phyloP scores from a whole-genome alignment of 352 stramenopile genomes.

The Halophytophthora polymorphica region DNA sequence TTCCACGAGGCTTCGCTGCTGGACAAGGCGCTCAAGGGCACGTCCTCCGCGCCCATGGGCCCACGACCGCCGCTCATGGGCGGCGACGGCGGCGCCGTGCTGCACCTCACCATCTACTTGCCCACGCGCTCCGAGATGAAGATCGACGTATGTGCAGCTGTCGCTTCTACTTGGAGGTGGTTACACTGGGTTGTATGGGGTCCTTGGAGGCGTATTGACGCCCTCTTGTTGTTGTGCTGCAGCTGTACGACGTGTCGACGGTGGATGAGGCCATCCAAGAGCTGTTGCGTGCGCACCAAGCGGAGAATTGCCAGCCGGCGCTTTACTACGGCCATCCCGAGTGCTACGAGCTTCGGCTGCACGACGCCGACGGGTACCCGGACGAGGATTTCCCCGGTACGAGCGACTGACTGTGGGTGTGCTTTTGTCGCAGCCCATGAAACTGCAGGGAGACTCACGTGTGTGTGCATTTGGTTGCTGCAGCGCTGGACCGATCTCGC shows the following conservation, averaged over 20 bases:
- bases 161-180: neutral
- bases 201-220: neutral
- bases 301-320: conserved; percentile 51
- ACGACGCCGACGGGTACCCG: conserved; percentile 79
- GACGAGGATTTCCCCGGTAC: conserved; percentile 86
- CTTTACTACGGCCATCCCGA: conserved; percentile 86
- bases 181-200: too few relatives aligned
- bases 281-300: conserved; percentile 69
- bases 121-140: conserved; percentile 84
- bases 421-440: too few relatives aligned
- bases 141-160: conserved; percentile 58
- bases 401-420: conserved; percentile 2
- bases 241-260: conserved; percentile 85
- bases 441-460: neutral
- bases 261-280: conserved; percentile 88
- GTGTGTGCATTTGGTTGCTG: neutral
- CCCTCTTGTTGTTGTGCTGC: conserved; percentile 6
- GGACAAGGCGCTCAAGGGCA: conserved; percentile 74
- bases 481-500: conserved; percentile 76
- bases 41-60: conserved; percentile 35
- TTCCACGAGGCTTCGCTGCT: conserved; percentile 71
- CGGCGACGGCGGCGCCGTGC: conserved; percentile 57
- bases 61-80: conserved; percentile 58
- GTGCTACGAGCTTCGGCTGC: conserved; percentile 84
- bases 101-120: conserved; percentile 85